Evolutionary conservation across 768 basidiomycete genomes (phyloP), one percentile per base, ranked within the genome.

Genomic region (Collybiopsis confluens): DNA sequence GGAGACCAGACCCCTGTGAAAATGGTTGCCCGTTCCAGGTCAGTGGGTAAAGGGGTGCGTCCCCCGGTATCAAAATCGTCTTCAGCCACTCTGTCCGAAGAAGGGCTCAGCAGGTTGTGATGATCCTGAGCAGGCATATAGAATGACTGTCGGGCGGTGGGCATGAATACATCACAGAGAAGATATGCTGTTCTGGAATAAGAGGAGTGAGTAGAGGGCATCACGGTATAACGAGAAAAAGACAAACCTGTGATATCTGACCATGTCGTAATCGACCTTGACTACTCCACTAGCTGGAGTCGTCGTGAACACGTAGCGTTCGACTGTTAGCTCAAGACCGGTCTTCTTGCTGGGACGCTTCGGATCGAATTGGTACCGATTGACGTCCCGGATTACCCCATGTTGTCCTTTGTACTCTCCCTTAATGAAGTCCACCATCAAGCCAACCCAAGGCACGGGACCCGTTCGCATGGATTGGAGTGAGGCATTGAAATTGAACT

Each of bases 131-230:
- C 28, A 4, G 45, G 45, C 6, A 46, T 30, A 28, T 46, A 46
- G 30, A 46, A 46, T 18, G 45, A 46, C 15, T 46, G 45, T 18
- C 18, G 16, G n/a, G 28, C 11, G 7, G 45, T 33, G n/a, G 45
- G 45, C 45, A 46, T 46, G 30, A 46, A 46, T 33, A 46, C 26
- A 46, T 46, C 30, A 35, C 45, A 46, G 26, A 46, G 30, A 46
- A 8, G 8, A 3, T 27, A 26, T 16, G 15, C 13, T 16, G 44
- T 45, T 45, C 44, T 45, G 30, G 20, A n/a, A n/a, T n/a, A n/a
- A n/a, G n/a, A n/a, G n/a, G n/a, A n/a, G n/a, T n/a, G n/a, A n/a
- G n/a, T n/a, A n/a, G n/a, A n/a, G n/a, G n/a, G n/a, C n/a, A n/a
- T n/a, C n/a, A n/a, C n/a, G n/a, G n/a, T n/a, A n/a, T n/a, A n/a